These are phyloP conservation scores for Amphibolis antarctica DNA, from an alignment of 106 monocot species.

Conservation along the genomic window DNA sequence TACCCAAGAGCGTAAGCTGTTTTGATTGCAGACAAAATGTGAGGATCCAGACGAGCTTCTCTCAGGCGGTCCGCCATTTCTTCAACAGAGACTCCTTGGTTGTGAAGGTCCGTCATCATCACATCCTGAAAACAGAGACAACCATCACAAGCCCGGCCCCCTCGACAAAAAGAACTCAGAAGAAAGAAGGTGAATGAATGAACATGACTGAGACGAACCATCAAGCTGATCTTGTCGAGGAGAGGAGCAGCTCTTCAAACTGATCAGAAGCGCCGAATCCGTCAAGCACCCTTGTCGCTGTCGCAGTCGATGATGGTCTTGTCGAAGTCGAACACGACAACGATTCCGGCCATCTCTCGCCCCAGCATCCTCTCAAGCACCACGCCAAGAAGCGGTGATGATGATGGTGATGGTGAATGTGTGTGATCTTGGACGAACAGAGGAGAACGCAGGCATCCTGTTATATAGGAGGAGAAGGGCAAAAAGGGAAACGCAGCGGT, in stretches of 20 bases:
- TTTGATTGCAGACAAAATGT: constrained; percentile 17
- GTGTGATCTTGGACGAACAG: no score
- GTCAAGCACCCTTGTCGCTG: constrained; percentile 78
- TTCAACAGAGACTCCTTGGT: constrained; percentile 13
- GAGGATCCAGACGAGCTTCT: constrained; percentile 18
- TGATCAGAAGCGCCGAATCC: constrained; percentile 41
- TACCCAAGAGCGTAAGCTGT: constrained; percentile 34
- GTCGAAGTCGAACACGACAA: constrained; percentile 81
- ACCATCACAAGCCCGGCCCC: no score
- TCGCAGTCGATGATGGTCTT: constrained; percentile 93
- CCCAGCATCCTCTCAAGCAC: not conserved
- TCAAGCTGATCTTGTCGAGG: not conserved
- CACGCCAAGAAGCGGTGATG: no score
- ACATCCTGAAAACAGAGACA: constrained; percentile 11
- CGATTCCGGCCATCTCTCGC: not conserved
- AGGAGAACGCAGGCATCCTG: no score
- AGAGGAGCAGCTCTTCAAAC: constrained; percentile 50
- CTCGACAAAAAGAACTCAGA: no score
- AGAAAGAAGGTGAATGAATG: no score
- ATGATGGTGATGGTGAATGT: no score
- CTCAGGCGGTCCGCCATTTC: constrained; percentile 17
- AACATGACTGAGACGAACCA: no score
- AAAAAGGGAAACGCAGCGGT: no score
- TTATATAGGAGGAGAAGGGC: no score
- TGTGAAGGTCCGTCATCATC: constrained; percentile 29